Conservation (phyloP, 2,329 filamentous ascomycete species). For the Pyricularia sp. region DNA sequence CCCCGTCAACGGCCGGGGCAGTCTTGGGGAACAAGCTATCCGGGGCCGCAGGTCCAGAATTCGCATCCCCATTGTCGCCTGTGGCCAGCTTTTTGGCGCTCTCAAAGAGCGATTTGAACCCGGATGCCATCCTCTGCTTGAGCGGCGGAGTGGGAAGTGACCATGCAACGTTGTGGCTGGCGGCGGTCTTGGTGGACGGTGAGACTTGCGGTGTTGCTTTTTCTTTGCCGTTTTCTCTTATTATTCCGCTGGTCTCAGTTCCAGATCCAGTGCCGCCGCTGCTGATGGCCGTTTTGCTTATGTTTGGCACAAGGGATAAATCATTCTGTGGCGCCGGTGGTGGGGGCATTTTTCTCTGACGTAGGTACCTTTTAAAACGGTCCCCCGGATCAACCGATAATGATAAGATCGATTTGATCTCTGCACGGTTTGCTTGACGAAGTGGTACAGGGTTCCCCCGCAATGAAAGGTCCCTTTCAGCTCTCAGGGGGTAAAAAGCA, state of each 20-base stretch:
- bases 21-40: slow-evolving; percentile 62
- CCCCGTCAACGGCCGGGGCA: slow-evolving; percentile 69
- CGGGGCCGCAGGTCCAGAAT: slow-evolving; percentile 11
- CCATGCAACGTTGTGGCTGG: not conserved
- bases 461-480: not conserved
- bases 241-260: not conserved
- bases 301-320: not conserved
- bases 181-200: not conserved
- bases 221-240: not conserved
- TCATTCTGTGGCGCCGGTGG: not conserved
- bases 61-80: slow-evolving; percentile 10
- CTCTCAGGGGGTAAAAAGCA: no score
- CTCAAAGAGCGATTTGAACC: slow-evolving; percentile 29
- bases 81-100: slow-evolving; percentile 25
- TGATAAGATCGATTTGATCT: not conserved
- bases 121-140: slow-evolving; percentile 29
- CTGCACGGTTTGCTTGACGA: not conserved
- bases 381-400: not conserved
- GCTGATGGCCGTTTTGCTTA: not conserved
- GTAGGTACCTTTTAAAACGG: not conserved
- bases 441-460: not conserved
- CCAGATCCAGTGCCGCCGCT: not conserved
- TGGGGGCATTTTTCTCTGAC: not conserved
- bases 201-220: not conserved
- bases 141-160: slow-evolving; percentile 1